Percentiles rank a stretch among this genome's conserved stretches.
phyloP scores from a whole-genome alignment of 2,329 filamentous ascomycete genomes.

The Trichoderma breve region DNA sequence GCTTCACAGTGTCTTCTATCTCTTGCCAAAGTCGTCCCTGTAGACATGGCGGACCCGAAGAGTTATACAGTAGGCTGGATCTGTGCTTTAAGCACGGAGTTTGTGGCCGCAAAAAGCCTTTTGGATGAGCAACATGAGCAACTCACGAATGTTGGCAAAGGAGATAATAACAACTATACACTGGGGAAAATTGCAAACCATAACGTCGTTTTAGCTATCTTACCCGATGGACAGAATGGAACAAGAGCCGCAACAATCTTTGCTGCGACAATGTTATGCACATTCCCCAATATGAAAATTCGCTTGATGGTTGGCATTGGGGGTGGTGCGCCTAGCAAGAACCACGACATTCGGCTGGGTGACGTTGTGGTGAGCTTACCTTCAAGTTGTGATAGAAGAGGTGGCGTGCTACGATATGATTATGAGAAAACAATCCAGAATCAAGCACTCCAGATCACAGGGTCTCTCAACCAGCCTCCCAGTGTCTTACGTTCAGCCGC shows the following conservation, averaged over 20 bases:
- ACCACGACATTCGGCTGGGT: not conserved
- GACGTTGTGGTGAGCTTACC: not conserved
- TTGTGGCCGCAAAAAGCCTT: not conserved
- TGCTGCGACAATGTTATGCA: not conserved
- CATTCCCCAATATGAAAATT: not conserved
- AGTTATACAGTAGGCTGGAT: not conserved
- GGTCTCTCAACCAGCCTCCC: not conserved
- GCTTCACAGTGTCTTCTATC: not conserved
- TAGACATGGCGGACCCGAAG: not conserved
- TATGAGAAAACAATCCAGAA: not conserved
- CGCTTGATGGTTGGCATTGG: not conserved
- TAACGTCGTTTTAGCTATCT: not conserved
- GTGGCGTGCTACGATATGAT: not conserved
- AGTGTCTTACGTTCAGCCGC: not conserved
- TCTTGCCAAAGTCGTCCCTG: not conserved
- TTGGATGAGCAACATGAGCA: not conserved
- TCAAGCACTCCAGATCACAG: not conserved
- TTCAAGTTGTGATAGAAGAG: not conserved
- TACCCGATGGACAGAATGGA: not conserved
- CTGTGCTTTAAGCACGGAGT: not conserved
- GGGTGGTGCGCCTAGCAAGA: not conserved
- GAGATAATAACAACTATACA: not conserved
- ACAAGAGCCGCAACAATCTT: accelerated
- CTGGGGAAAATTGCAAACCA: not conserved
- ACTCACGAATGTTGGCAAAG: accelerated